Base-by-base conservation (phyloP, 164 flowering plant species). In the Berberis vulgaris region DNA sequence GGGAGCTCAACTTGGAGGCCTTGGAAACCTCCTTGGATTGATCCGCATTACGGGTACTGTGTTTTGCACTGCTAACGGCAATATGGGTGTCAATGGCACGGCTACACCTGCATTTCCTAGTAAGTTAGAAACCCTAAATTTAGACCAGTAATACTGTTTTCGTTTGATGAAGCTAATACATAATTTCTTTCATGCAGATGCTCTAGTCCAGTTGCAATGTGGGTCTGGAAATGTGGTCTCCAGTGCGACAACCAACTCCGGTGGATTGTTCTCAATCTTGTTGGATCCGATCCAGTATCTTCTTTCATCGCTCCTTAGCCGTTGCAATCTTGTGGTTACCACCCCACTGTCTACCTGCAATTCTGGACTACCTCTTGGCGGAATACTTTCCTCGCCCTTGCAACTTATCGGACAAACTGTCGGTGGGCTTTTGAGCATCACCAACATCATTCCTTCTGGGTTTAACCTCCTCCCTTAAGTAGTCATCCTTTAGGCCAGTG, bases 271-370 rank as follows among this genome's bases (percentile, higher is more conserved):
- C 47, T 70, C 78, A 0, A 81, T 86, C 1, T 6, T 78, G n/a
- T 57, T 86, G 71, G 73, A 81, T 66, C 82, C 88, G 7, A 9
- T 77, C 1, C 75, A 67, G 2, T 44, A 43, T 39, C 43, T 78
- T 8, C 66, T 85, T 39, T 69, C 80, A 6, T 57, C 80, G 1
- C 62, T 84, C 2, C 59, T 82, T n/a, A 57, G 61, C 40, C 58
- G 61, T 49, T 86, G 91, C 82, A 71, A 54, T 43, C 49, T 83
- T 1, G 73, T 60, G 9, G 85, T 86, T 13, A 65, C 49, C 45
- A 81, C 88, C 0, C 83, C 88, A 3, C 76, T 84, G 9, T 49
- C 80, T 42, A 67, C 61, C 61, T 86, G 91, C 80, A 80, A 86
- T 56, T 65, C 84, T 3, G 62, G 2, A 0, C 75, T 84, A 44